These are phyloP conservation scores for Actinidia polygama DNA, from an alignment of 179 eudicot species.

Conservation along the genomic window DNA sequence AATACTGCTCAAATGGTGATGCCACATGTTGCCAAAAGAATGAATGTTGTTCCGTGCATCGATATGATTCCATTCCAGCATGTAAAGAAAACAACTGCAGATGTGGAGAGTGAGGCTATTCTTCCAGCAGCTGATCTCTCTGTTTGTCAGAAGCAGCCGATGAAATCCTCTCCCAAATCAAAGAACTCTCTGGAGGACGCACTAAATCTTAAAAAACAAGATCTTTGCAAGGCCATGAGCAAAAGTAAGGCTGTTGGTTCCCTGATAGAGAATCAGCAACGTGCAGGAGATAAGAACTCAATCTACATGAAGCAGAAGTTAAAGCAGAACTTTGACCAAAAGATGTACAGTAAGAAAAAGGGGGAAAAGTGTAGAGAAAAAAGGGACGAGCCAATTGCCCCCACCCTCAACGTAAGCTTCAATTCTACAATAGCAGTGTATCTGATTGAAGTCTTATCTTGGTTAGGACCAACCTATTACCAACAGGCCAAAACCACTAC, in stretches of 20 bases:
- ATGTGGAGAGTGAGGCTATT: slow-evolving; percentile 21
- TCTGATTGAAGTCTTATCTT: slow-evolving; percentile 2
- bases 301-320: slow-evolving; percentile 39
- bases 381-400: slow-evolving; percentile 28
- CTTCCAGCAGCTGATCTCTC: slow-evolving; percentile 27
- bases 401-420: slow-evolving; percentile 39
- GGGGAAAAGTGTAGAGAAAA: slow-evolving; percentile 28
- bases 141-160: slow-evolving; percentile 27
- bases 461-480: too few relatives aligned
- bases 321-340: slow-evolving; percentile 32
- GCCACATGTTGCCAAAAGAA: slow-evolving; percentile 12
- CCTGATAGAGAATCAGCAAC: slow-evolving; percentile 25
- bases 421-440: neutral
- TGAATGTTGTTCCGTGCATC: slow-evolving; percentile 9
- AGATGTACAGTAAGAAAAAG: slow-evolving; percentile 25
- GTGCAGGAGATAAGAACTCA: slow-evolving; percentile 33
- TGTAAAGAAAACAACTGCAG: slow-evolving; percentile 19
- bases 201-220: slow-evolving; percentile 26
- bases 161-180: slow-evolving; percentile 27
- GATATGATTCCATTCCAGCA: slow-evolving; percentile 10
- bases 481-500: too few relatives aligned
- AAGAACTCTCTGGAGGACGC: slow-evolving; percentile 32
- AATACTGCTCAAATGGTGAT: slow-evolving; percentile 16
- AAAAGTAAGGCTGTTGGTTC: slow-evolving; percentile 26
- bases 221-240: slow-evolving; percentile 26